Evolutionary conservation across 371 early-diverging fungal genomes (phyloP).

Genomic region (Lichtheimia ramosa): DNA sequence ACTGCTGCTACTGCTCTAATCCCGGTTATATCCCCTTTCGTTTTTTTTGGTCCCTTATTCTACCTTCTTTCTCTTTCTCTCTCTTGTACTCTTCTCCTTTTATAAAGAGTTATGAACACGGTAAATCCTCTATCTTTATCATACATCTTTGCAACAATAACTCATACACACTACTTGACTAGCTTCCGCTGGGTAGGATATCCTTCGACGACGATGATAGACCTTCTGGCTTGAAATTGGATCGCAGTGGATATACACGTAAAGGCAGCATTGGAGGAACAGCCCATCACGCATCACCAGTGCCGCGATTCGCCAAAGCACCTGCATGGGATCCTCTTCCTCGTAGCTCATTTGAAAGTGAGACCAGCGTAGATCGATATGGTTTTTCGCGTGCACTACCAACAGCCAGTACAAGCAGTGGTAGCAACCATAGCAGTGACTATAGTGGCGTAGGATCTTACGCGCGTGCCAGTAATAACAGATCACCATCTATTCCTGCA

Average conservation of each 20-base stretch:
- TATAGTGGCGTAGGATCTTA: not conserved
- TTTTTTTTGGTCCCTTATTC: too few relatives aligned
- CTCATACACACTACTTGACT: not conserved
- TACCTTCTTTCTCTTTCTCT: too few relatives aligned
- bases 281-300: not conserved
- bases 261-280: not conserved
- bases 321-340: not conserved
- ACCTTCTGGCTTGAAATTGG: constrained; percentile 24
- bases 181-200: constrained; percentile 24
- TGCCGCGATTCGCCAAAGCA: not conserved
- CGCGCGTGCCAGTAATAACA: constrained; percentile 2
- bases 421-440: too few relatives aligned
- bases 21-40: too few relatives aligned
- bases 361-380: not conserved
- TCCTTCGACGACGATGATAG: constrained; percentile 22
- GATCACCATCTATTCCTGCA: constrained; percentile 36
- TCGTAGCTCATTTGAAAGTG: constrained; percentile 7
- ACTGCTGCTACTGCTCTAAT: too few relatives aligned
- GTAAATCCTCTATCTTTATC: too few relatives aligned
- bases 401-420: too few relatives aligned
- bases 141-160: too few relatives aligned
- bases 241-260: constrained; percentile 4
- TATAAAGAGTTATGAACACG: too few relatives aligned
- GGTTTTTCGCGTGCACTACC: not conserved
- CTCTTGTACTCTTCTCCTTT: too few relatives aligned